Conservation (phyloP, 2,329 filamentous ascomycete species). For the Hypoxylon sp. region DNA sequence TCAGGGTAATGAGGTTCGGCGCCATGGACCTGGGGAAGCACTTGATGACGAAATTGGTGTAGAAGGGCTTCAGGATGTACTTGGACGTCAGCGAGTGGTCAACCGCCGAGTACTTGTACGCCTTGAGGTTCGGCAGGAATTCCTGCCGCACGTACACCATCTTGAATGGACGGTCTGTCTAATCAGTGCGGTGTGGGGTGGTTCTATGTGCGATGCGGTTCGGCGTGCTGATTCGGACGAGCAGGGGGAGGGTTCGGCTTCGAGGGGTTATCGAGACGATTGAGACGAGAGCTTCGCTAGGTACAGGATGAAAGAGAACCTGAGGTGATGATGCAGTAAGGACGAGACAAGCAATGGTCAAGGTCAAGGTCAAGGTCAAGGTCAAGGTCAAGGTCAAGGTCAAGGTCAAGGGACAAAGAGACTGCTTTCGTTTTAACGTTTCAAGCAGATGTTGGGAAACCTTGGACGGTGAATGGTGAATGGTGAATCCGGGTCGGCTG, state of each 20-base stretch:
- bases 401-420: conserved; percentile 4
- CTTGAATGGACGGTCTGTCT: conserved; percentile 33
- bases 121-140: conserved; percentile 85
- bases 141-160: conserved; percentile 98
- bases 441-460: background rate
- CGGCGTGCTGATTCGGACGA: background rate
- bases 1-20: conserved; percentile 86
- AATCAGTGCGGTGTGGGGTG: too few relatives aligned
- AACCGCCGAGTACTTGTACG: conserved; percentile 95
- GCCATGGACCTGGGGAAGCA: conserved; percentile 97
- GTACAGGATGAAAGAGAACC: background rate
- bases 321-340: background rate
- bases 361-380: too few relatives aligned
- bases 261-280: background rate
- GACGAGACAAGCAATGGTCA: background rate
- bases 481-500: background rate
- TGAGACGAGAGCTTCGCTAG: background rate
- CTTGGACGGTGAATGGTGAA: background rate
- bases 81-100: conserved; percentile 91
- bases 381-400: too few relatives aligned
- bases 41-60: conserved; percentile 92
- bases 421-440: background rate
- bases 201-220: background rate
- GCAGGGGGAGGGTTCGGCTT: background rate
- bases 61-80: conserved; percentile 98